Percentiles rank a stretch among this genome's conserved stretches.
phyloP scores from a whole-genome alignment of 768 basidiomycete species.

The Lenzites betulinus region DNA sequence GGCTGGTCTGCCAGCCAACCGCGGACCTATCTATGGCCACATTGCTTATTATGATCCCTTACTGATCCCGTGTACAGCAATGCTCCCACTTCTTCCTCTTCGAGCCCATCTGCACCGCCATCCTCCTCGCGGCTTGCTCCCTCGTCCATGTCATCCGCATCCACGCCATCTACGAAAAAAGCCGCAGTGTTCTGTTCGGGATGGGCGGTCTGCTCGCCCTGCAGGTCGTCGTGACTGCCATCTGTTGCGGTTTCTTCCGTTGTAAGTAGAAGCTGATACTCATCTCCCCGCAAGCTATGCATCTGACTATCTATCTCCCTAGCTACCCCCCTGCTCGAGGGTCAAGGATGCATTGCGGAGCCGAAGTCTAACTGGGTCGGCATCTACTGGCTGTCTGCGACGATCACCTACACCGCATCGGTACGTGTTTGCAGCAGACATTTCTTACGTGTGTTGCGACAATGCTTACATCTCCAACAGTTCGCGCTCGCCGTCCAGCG shows the following conservation, averaged over 20 bases:
- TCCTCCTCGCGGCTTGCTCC: constrained; percentile 75
- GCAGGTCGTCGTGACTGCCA: constrained; percentile 72
- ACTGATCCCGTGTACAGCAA: constrained; percentile 37
- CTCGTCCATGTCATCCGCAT: constrained; percentile 77
- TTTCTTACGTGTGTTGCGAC: background rate
- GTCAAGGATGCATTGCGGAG: constrained; percentile 87
- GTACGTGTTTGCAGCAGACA: constrained; percentile 38
- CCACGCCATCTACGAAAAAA: constrained; percentile 77
- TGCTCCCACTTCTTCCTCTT: constrained; percentile 80
- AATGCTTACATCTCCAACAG: constrained; percentile 31
- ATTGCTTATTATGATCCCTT: no score
- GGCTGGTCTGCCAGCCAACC: no score
- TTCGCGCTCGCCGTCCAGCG: constrained; percentile 62
- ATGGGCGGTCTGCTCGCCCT: constrained; percentile 63
- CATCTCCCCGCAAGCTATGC: background rate
- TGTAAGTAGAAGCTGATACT: constrained; percentile 43
- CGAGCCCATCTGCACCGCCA: constrained; percentile 82
- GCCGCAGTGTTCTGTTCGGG: constrained; percentile 48
- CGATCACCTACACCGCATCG: constrained; percentile 69
- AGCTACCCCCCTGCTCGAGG: constrained; percentile 70
- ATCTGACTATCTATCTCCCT: background rate
- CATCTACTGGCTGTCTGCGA: constrained; percentile 82
- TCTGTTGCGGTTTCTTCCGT: constrained; percentile 78
- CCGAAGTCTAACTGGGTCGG: constrained; percentile 81
- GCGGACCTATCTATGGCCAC: no score